phyloP scores from a whole-genome alignment of 1,284 basidiomycete genomes.

The Tremellales sp. region DNA sequence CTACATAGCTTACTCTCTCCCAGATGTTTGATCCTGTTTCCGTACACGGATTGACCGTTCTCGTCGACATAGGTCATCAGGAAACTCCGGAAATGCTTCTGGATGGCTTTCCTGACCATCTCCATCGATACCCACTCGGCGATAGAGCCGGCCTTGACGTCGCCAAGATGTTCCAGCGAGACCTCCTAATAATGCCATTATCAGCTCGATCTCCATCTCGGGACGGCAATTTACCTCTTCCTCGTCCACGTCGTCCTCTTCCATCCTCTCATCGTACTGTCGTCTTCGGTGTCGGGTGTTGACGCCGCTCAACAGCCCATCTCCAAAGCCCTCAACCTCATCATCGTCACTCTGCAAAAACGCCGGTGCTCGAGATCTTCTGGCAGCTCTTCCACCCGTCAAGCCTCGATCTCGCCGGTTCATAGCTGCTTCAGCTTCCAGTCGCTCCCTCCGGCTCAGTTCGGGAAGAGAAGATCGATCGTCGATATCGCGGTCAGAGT shows the following conservation, averaged over 20 bases:
- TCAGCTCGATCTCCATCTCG: conserved; percentile 6
- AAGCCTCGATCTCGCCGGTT: conserved; percentile 77
- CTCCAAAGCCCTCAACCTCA: conserved; percentile 57
- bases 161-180: conserved; percentile 90
- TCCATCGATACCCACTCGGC: conserved; percentile 96
- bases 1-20: conserved; percentile 74
- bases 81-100: conserved; percentile 91
- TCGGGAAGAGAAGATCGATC: conserved; percentile 74
- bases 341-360: conserved; percentile 75
- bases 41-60: conserved; percentile 86
- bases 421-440: conserved; percentile 85
- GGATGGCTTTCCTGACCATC: conserved; percentile 81
- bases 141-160: conserved; percentile 95
- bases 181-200: conserved; percentile 66
- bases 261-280: conserved; percentile 82
- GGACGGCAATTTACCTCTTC: conserved; percentile 60
- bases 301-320: conserved; percentile 62
- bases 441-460: conserved; percentile 68
- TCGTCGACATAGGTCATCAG: conserved; percentile 94
- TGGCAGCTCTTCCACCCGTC: conserved; percentile 64
- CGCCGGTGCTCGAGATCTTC: conserved; percentile 71
- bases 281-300: conserved; percentile 66
- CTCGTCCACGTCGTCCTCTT: conserved; percentile 78
- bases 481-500: conserved; percentile 82
- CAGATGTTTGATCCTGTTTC: conserved; percentile 83